Percentiles rank a stretch among this genome's conserved stretches.
Conservation (phyloP, 257 asterid species). For the Solanum gracilifrons region DNA sequence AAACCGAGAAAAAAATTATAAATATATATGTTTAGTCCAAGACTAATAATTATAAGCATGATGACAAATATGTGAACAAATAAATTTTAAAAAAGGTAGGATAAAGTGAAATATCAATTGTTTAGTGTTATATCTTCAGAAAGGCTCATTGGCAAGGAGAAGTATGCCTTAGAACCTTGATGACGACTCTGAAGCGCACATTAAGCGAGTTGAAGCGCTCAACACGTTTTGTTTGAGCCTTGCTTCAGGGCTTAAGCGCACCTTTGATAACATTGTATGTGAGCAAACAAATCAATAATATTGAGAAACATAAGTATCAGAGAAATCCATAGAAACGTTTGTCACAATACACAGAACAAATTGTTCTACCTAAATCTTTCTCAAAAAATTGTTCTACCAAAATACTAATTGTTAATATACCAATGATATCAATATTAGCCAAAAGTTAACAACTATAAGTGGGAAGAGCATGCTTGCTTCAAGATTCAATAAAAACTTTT, state of each 20-base stretch:
- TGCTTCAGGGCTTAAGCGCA: background rate
- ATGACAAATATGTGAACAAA: background rate
- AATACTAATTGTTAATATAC: background rate
- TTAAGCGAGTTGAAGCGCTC: background rate
- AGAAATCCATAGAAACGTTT: background rate
- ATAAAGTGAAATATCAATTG: background rate
- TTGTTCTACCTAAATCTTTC: background rate
- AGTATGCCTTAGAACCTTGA: background rate
- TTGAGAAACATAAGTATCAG: background rate
- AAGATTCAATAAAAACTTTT: background rate
- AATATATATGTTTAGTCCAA: background rate
- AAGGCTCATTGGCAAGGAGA: background rate
- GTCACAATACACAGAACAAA: background rate
- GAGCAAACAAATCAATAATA: background rate
- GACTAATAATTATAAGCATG: background rate
- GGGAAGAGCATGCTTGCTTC: background rate
- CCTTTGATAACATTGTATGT: background rate
- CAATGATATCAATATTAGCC: background rate
- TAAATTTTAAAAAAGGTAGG: background rate
- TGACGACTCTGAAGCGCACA: background rate
- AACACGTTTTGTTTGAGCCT: background rate
- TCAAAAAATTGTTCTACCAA: background rate
- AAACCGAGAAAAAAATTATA: background rate
- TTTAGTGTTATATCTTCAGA: background rate
- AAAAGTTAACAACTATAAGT: background rate